Conservation (phyloP, 345 rosid species). For the Raphanus raphanistrum region DNA sequence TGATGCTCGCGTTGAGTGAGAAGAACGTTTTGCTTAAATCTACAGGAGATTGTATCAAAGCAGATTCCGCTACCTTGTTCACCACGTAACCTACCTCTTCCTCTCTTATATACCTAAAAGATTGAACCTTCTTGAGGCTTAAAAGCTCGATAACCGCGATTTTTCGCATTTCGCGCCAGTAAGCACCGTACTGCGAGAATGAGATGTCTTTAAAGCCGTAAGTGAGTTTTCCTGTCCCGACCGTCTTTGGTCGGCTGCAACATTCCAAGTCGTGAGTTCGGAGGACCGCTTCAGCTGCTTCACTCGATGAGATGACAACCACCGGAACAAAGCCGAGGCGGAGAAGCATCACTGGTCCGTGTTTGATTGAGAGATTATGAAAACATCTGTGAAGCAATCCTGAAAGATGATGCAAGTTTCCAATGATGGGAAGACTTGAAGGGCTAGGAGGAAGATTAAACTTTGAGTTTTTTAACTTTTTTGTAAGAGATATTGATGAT, state of each 20-base stretch:
- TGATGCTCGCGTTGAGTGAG: constrained; percentile 35
- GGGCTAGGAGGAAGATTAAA: constrained; percentile 52
- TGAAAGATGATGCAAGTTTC: constrained; percentile 47
- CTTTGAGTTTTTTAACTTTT: not conserved
- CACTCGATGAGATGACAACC: constrained; percentile 48
- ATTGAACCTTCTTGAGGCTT: constrained; percentile 34
- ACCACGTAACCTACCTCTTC: constrained; percentile 43
- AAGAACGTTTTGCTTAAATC: constrained; percentile 36
- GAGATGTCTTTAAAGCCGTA: constrained; percentile 46
- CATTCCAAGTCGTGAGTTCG: constrained; percentile 46
- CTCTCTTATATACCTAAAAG: constrained; percentile 41
- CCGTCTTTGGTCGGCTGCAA: constrained; percentile 46
- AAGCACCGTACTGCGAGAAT: constrained; percentile 42
- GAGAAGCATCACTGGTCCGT: constrained; percentile 48
- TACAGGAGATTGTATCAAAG: constrained; percentile 12
- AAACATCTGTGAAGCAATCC: constrained; percentile 37
- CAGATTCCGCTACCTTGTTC: constrained; percentile 1
- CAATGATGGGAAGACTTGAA: constrained; percentile 49
- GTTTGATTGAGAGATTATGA: constrained; percentile 47
- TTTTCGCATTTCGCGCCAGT: constrained; percentile 52
- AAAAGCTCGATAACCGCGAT: constrained; percentile 45
- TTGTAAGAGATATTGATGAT: not conserved
- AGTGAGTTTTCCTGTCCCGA: constrained; percentile 40
- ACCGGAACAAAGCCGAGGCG: constrained; percentile 39
- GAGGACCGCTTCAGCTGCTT: constrained; percentile 45